Evolutionary conservation across 2,329 filamentous ascomycete genomes (phyloP).

Genomic region (Phialocephala sp.): DNA sequence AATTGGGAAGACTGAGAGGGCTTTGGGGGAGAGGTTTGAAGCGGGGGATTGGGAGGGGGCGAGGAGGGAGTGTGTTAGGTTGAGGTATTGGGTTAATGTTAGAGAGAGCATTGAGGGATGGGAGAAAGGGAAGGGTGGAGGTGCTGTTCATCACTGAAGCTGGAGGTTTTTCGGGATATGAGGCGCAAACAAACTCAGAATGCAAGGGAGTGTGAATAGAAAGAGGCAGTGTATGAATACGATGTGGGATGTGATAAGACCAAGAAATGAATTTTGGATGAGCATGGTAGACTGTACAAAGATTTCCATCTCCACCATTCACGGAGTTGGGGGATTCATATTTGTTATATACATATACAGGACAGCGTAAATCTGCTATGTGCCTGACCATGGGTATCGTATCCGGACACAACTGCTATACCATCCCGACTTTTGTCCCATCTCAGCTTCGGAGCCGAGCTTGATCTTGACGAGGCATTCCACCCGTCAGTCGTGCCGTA

Average conservation of each 20-base stretch:
- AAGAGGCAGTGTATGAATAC: neutral
- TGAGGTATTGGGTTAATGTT: slow-evolving; percentile 93
- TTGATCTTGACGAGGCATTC: neutral
- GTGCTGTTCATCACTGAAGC: neutral
- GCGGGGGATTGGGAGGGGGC: slow-evolving; percentile 70
- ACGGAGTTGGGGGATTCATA: neutral
- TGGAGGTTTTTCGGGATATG: neutral
- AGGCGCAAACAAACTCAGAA: neutral
- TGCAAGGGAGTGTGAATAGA: neutral
- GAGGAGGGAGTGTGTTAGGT: slow-evolving; percentile 72
- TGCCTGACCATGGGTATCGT: neutral
- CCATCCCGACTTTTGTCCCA: neutral
- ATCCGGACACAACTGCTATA: neutral
- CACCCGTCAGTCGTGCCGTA: neutral
- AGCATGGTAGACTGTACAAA: neutral
- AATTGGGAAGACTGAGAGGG: slow-evolving; percentile 66
- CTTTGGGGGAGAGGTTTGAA: slow-evolving; percentile 69
- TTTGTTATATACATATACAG: neutral
- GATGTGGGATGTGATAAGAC: neutral
- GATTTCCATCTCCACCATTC: neutral
- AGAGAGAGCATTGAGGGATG: slow-evolving; percentile 79
- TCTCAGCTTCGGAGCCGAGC: neutral
- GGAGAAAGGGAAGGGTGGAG: slow-evolving; percentile 71
- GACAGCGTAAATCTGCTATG: neutral
- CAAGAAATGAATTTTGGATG: neutral